Percentiles rank a stretch among this genome's conserved stretches.
These are phyloP conservation scores for Colletotrichum eremochloae DNA, from an alignment of 2,329 filamentous ascomycete species.

Conservation along the genomic window DNA sequence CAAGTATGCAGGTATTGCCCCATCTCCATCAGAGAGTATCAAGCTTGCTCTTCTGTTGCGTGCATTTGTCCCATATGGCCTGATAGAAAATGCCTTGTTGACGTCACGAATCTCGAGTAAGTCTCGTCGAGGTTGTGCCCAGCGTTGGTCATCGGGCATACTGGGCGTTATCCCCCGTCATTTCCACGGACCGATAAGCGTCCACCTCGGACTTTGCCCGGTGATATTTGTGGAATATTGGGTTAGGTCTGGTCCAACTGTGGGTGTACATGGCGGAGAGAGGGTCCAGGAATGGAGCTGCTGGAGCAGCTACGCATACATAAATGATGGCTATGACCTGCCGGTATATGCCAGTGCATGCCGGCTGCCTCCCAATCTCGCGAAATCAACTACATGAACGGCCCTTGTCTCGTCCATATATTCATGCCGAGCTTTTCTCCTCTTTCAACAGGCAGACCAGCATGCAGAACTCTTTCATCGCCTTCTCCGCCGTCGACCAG, in stretches of 20 bases:
- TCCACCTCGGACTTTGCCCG: conserved; percentile 2
- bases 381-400: conserved; percentile 35
- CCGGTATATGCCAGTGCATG: neutral
- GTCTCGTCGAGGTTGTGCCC: neutral
- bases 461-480: conserved; percentile 56
- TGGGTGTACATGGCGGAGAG: neutral
- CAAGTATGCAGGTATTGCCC: too few species aligned
- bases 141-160: conserved; percentile 16
- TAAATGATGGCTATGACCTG: neutral
- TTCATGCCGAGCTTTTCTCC: conserved; percentile 59
- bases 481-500: conserved; percentile 51
- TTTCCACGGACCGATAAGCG: neutral
- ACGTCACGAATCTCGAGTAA: conserved; percentile 24
- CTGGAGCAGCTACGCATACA: neutral
- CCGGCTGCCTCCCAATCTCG: neutral
- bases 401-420: conserved; percentile 51
- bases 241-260: neutral
- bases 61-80: neutral
- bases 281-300: too few species aligned
- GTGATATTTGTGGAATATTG: neutral
- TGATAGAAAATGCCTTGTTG: neutral
- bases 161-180: conserved; percentile 2
- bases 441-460: conserved; percentile 55
- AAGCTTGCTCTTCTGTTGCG: neutral
- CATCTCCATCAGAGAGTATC: neutral